Evolutionary conservation across 345 rosid species (phyloP), one percentile per base, ranked within the genome.

Genomic region (Populus nigra): DNA sequence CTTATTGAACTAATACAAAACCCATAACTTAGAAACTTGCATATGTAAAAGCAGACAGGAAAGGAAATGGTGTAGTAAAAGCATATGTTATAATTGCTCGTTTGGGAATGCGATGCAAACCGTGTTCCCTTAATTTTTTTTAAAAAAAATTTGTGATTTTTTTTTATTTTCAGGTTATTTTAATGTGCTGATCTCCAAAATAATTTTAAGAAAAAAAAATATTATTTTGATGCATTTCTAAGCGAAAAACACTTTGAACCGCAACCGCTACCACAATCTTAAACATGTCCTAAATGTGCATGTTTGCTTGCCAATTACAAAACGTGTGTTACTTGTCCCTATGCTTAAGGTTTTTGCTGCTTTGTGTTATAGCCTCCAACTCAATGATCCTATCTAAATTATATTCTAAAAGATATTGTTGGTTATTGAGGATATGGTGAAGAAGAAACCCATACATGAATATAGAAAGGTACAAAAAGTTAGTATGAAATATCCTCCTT

Each of bases 51-150:
- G 85, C 98, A 1, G 95, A 97, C 47, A 96, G 91, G 78, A 96
- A 96, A 73, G 99, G 97, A 78, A 96, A 93, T 13, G 99, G 97
- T n/a, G 97, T 94, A 59, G 81, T 82, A 3, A 94, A 96, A 36
- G 99, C 97, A 27, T 90, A 91, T 41, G 98, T 94, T 27, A 94
- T 97, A 10, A 93, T 27, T 27, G 27, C 27, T 27, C 27, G 27
- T 27, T 27, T 27, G 27, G 27, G 27, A 27, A 27, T 1, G 27
- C 27, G 27, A 27, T 27, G 27, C 27, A 27, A 27, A 27, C 27
- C 1, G 27, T 1, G 27, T 27, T 27, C 1, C 27, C 1, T 27
- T 27, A 27, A 27, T 27, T 27, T 27, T 27, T 27, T 27, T 27
- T 27, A 27, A 27, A 27, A 27, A 27, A 27, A 27, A 0, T 27